Percentiles rank a stretch among this genome's conserved stretches.
Evolutionary conservation across 805 yeast genomes (phyloP).

Genomic region (Scheffersomyces stipitis): DNA sequence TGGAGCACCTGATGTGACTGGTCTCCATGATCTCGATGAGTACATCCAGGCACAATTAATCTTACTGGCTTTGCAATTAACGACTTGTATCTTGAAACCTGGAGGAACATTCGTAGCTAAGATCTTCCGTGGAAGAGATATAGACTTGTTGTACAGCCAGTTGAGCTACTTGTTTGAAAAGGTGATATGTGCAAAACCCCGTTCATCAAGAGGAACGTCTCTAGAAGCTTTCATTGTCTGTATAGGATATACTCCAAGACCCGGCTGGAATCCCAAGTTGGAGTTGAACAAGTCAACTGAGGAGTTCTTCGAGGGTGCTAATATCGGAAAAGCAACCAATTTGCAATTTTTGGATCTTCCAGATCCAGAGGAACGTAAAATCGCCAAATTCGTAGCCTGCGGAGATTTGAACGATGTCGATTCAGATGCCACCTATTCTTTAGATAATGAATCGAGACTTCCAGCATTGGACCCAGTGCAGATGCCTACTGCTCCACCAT

Average conservation of each 20-base stretch:
- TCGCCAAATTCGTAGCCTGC: constrained; percentile 94
- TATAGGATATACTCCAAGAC: constrained; percentile 78
- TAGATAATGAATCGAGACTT: constrained; percentile 39
- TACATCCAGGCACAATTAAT: constrained; percentile 94
- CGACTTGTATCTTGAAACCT: constrained; percentile 82
- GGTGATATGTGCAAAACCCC: constrained; percentile 94
- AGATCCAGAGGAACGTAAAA: constrained; percentile 58
- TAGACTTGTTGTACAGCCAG: constrained; percentile 91
- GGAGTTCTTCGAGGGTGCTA: constrained; percentile 70
- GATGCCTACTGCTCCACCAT: constrained; percentile 95
- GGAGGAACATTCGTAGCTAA: constrained; percentile 96
- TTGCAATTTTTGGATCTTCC: constrained; percentile 49
- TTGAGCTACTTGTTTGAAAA: constrained; percentile 79
- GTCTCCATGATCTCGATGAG: constrained; percentile 94
- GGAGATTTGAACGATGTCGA: constrained; percentile 88
- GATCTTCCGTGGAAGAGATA: constrained; percentile 94
- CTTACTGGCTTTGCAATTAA: constrained; percentile 85
- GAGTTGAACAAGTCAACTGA: constrained; percentile 65
- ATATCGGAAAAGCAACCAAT: constrained; percentile 55
- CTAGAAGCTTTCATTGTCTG: constrained; percentile 94
- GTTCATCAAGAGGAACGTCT: constrained; percentile 93
- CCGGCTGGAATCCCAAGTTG: constrained; percentile 76
- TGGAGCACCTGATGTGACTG: constrained; percentile 99
- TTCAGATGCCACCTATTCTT: constrained; percentile 89
- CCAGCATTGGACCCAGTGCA: constrained; percentile 87